Evolutionary conservation across 331 rosid species (phyloP), one percentile per base, ranked within the genome.

Genomic region (Prunus yedoensis): DNA sequence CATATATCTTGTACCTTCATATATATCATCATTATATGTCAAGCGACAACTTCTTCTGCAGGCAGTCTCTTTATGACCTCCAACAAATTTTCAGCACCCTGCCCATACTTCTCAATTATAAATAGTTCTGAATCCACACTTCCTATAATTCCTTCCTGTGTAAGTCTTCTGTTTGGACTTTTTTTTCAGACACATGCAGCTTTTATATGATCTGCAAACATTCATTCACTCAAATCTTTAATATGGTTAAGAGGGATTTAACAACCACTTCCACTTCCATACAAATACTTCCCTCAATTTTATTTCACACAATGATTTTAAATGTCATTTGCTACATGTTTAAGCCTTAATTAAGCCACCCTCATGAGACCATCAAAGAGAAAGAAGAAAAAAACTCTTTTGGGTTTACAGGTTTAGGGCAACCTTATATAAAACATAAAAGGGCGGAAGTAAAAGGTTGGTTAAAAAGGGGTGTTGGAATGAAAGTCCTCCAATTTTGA

Each of bases 61-160:
- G 23, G 46, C 15, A 21, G 21, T 25, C 16, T 59, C 53, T 54
- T 72, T 57, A 72, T 41, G 45, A 43, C 67, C 5, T 52, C 14
- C 9, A 73, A 50, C 68, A 74, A 70, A 81, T 71, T 77, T 81
- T 82, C 74, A 78, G 86, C 78, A 82, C 73, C 78, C 53, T 38
- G 45, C 80, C 87, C 85, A 82, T 84, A 70, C 84, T 79, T 77
- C 57, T 58, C 73, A 62, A 46, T 30, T 46, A 58, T 50, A 25
- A 17, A 67, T 52, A 20, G 30, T 52, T 69, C 73, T 66, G 72
- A 73, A 46, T 76, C 53, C 57, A 21, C 57, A 21, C 60, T 73
- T 73, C 80, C 66, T 73, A 71, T 84, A 81, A 77, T 81, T 77
- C 84, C 83, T 85, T 75, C 71, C 63, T 74, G 25, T 16, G 47